Conservation (phyloP, 495 filamentous ascomycete genomes). For the Choiromyces venosus region DNA sequence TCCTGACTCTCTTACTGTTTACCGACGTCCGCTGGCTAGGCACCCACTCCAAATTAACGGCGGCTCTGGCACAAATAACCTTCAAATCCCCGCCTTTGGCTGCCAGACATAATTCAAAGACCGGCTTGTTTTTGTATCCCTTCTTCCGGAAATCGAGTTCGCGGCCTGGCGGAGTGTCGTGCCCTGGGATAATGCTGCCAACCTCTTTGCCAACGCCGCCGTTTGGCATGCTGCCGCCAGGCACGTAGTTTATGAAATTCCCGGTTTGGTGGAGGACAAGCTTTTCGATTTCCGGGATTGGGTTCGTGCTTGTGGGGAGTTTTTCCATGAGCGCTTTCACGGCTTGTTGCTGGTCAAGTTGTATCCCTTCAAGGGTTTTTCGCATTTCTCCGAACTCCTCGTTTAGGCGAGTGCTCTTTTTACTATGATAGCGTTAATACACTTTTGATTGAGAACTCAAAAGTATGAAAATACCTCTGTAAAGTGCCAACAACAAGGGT, state of each 20-base stretch:
- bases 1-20: neutral
- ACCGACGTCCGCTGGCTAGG: neutral
- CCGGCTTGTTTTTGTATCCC: neutral
- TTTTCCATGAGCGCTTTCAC: neutral
- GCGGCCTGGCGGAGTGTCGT: neutral
- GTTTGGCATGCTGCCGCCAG: neutral
- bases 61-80: neutral
- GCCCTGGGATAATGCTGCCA: neutral
- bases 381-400: neutral
- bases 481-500: neutral
- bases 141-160: neutral
- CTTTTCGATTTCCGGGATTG: neutral
- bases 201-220: no score
- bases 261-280: neutral
- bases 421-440: neutral
- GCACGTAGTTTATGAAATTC: neutral
- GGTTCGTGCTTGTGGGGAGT: neutral
- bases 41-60: neutral
- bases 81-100: neutral
- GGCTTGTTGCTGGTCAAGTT: neutral
- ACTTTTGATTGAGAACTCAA: neutral
- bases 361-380: neutral
- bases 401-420: neutral
- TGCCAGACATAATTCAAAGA: slow-evolving; percentile 1
- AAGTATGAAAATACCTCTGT: neutral